phyloP scores from a whole-genome alignment of 2,329 filamentous ascomycete species.

The Rhinocladiella mackenziei region DNA sequence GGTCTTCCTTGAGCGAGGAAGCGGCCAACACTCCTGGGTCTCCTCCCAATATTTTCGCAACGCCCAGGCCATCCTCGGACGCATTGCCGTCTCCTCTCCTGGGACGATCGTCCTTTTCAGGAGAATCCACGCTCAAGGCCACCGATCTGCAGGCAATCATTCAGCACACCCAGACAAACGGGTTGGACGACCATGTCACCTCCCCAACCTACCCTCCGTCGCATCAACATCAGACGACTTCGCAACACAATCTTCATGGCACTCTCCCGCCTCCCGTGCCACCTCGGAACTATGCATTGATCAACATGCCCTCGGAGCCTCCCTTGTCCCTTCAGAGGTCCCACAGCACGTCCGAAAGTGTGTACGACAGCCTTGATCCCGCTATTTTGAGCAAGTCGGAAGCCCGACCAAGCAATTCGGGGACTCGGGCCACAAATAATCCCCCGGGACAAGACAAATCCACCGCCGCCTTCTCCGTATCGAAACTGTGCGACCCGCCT shows the following conservation, averaged over 20 bases:
- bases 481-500: constrained; percentile 36
- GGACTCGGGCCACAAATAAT: constrained; percentile 22
- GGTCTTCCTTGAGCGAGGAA: constrained; percentile 18
- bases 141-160: constrained; percentile 12
- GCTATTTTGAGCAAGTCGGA: constrained; percentile 28
- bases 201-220: not conserved
- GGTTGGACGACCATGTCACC: constrained; percentile 31
- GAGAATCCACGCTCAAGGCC: constrained; percentile 6
- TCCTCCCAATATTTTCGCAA: constrained; percentile 15
- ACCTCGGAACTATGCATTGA: constrained; percentile 16
- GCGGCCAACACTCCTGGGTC: constrained; percentile 10
- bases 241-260: constrained; percentile 3
- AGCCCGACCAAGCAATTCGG: constrained; percentile 5
- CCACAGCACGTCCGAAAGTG: constrained; percentile 29
- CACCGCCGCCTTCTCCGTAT: constrained; percentile 47
- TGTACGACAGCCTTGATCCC: constrained; percentile 29
- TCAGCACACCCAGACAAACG: constrained; percentile 8
- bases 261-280: constrained; percentile 4
- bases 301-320: constrained; percentile 1
- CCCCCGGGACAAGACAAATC: constrained; percentile 40
- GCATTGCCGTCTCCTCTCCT: constrained; percentile 7
- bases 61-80: constrained; percentile 11
- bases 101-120: constrained; percentile 14
- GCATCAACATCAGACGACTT: not conserved
- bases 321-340: constrained; percentile 22